Evolutionary conservation across 2,329 filamentous ascomycete genomes (phyloP), one percentile per base, ranked within the genome.

Genomic region (Penicillium janthinellum): DNA sequence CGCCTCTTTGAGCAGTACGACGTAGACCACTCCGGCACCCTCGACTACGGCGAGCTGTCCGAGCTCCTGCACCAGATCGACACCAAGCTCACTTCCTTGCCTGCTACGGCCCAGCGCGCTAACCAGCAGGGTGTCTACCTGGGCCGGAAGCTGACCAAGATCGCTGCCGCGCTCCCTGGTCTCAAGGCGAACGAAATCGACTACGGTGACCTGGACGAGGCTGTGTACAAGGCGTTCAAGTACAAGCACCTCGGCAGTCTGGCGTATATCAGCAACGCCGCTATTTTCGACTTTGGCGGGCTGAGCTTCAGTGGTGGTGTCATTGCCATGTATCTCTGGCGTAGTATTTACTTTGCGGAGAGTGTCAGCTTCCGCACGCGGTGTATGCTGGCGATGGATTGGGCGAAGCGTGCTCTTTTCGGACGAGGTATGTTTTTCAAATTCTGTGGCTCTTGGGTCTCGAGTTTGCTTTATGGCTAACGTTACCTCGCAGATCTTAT

Each of bases 121-220:
- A 92, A 99, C 72, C 95, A 99, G 77, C 95, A 99, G 77, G 95
- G 95, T 31, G 83, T 90, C 64, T 99, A 99, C 75, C 87, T 99
- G 0, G 95, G 90, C 4, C 87, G 90, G 61, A 99, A 99, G 77
- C 89, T 99, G 79, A 97, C 96, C 80, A 94, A 93, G 77, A 84
- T 98, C 67, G 89, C 94, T 0, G 87, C 89, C 37, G 85, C 90
- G 0, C 84, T 90, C 0, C 88, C 91, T 0, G 93, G 90, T 1
- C 81, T 98, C 73, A 79, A 77, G 47, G 84, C 88, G 54, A 98
- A 98, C 70, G 87, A 96, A 54, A 85, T 98, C 44, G 82, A 88
- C 59, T 91, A 97, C 68, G 94, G 93, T 20, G 94, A 98, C 72
- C 78, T 98, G 5, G 96, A 99, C 71, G 91, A 94, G 48, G 90